A percentile compares a stretch with the other conserved stretches of the same genome.
phyloP scores from a whole-genome alignment of 75 land plant genomes.

The Sequoia sempervirens region DNA sequence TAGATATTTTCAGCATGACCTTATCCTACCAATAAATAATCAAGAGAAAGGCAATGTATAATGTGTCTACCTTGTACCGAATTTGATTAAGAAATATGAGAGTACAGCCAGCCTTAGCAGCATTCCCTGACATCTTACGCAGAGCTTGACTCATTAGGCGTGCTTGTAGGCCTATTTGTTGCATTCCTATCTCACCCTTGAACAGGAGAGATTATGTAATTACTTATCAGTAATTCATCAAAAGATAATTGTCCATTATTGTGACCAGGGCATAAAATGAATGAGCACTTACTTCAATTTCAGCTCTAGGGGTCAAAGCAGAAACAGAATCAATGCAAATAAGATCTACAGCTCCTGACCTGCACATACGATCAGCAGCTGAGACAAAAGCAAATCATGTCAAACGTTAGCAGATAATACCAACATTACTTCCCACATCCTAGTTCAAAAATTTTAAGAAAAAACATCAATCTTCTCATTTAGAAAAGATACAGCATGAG shows the following conservation, averaged over 20 bases:
- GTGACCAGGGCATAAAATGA: neutral
- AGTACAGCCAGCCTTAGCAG: constrained; percentile 95
- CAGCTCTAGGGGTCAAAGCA: constrained; percentile 94
- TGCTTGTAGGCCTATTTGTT: constrained; percentile 94
- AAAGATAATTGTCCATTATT: neutral
- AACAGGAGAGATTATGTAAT: neutral
- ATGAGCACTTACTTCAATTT: constrained; percentile 70
- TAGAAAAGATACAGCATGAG: neutral
- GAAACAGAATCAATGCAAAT: constrained; percentile 95
- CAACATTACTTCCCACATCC: neutral
- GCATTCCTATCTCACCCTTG: constrained; percentile 98
- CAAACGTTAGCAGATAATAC: neutral
- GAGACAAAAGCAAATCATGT: constrained; percentile 20
- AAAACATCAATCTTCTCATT: neutral
- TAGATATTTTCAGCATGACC: neutral
- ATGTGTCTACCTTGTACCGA: constrained; percentile 70
- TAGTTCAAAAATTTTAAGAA: neutral
- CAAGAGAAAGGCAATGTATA: neutral
- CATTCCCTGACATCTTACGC: constrained; percentile 98
- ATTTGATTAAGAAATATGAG: constrained; percentile 93
- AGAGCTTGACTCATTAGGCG: constrained; percentile 98
- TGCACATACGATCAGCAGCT: constrained; percentile 99
- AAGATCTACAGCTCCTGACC: constrained; percentile 95
- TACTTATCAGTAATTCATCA: neutral
- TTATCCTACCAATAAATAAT: neutral